Conservation (phyloP, 2,329 filamentous ascomycete genomes). For the Torrubiellomyces zombiae region DNA sequence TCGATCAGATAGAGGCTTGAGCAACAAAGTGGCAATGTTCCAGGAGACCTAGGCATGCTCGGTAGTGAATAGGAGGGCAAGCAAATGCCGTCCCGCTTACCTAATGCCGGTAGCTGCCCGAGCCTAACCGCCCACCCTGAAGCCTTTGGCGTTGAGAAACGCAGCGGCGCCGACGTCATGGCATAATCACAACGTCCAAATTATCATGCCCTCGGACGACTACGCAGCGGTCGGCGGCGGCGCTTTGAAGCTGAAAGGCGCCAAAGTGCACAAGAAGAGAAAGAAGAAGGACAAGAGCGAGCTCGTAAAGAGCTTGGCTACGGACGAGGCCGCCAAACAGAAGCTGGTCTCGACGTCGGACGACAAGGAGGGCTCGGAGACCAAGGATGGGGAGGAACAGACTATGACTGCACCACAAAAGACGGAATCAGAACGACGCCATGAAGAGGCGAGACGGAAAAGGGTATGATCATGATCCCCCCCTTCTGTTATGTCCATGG, state of each 20-base stretch:
- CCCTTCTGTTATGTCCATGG: constrained; percentile 1
- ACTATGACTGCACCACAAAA: constrained; percentile 31
- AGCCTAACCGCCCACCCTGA: too few species aligned
- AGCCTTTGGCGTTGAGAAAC: not conserved
- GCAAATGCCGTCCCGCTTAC: too few species aligned
- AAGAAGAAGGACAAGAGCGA: constrained; percentile 33
- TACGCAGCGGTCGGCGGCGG: constrained; percentile 52
- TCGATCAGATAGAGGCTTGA: too few species aligned
- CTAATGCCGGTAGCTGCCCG: too few species aligned
- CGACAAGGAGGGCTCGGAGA: constrained; percentile 11
- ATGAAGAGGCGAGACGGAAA: constrained; percentile 69
- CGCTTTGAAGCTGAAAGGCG: constrained; percentile 73
- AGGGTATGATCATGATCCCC: constrained; percentile 34
- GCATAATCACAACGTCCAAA: too few species aligned
- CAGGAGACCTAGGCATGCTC: too few species aligned
- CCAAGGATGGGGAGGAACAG: constrained; percentile 16
- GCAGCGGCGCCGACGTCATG: too few species aligned
- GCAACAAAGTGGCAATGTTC: too few species aligned
- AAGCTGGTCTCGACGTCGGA: too few species aligned
- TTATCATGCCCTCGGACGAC: constrained; percentile 57
- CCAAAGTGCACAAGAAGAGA: constrained; percentile 50
- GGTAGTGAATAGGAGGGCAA: too few species aligned
- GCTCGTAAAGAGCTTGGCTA: constrained; percentile 29
- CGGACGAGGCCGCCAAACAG: constrained; percentile 6
- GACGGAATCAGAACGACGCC: constrained; percentile 67